phyloP scores from a whole-genome alignment of 441 rosid species.

The Gossypium lobatum region DNA sequence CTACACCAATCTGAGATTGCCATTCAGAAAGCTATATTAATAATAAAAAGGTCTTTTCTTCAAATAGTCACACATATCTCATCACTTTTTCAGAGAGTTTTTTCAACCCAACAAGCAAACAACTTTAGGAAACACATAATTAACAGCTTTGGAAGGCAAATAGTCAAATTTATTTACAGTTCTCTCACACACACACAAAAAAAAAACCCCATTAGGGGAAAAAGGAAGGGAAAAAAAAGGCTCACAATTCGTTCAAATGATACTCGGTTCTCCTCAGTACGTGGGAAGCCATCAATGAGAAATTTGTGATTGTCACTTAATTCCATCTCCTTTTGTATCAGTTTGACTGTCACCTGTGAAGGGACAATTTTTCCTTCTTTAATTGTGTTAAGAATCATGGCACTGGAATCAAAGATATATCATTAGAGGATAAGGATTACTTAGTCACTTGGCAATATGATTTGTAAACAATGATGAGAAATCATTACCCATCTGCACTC shows the following conservation, averaged over 20 bases:
- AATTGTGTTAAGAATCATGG: constrained; percentile 54
- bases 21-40: background rate
- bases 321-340: constrained; percentile 57
- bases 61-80: background rate
- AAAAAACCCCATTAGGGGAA: background rate
- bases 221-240: background rate
- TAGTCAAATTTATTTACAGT: background rate
- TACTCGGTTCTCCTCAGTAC: constrained; percentile 66
- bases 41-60: background rate
- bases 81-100: background rate
- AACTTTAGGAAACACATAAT: constrained; percentile 3
- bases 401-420: constrained; percentile 34
- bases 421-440: constrained; percentile 16
- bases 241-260: constrained; percentile 64
- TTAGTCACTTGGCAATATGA: background rate
- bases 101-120: constrained; percentile 2
- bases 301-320: constrained; percentile 43
- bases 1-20: constrained; percentile 51
- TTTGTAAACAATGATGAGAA: background rate
- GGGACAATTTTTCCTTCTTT: constrained; percentile 76
- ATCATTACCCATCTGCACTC: constrained; percentile 50
- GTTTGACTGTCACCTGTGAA: constrained; percentile 57
- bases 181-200: background rate
- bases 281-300: constrained; percentile 78
- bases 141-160: background rate